Conservation (phyloP, 768 basidiomycete species). For the Sistotremastrum niveocremeum region DNA sequence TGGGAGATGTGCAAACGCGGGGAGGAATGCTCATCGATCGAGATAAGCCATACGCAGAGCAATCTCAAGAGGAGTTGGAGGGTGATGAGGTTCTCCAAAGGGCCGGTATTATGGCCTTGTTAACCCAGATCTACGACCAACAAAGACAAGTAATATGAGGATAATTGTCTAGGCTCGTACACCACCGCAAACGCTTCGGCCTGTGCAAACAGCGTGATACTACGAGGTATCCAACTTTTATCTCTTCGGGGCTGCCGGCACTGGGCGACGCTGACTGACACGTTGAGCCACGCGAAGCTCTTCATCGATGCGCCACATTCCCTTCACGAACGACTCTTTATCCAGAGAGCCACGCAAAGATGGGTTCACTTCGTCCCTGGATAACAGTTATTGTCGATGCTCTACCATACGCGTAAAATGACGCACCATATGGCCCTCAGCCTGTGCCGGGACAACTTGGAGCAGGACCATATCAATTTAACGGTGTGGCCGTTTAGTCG, state of each 20-base stretch:
- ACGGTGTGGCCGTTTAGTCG: conserved; percentile 43
- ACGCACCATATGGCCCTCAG: conserved; percentile 57
- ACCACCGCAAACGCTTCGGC: not conserved
- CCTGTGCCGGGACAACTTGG: conserved; percentile 36
- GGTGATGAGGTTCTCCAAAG: conserved; percentile 60
- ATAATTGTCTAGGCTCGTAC: not conserved
- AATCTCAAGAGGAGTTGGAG: conserved; percentile 29
- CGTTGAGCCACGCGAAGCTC: conserved; percentile 53
- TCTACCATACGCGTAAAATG: not conserved
- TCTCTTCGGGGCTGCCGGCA: too few relatives aligned
- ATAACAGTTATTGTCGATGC: not conserved
- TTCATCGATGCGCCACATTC: conserved; percentile 83
- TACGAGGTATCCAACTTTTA: not conserved
- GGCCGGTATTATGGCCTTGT: conserved; percentile 70
- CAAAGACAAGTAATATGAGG: conserved; percentile 9
- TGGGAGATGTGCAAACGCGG: conserved; percentile 39
- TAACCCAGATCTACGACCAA: conserved; percentile 68
- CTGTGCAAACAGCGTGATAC: not conserved
- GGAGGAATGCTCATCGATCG: conserved; percentile 19
- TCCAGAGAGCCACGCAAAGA: conserved; percentile 41
- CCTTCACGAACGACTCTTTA: conserved; percentile 52
- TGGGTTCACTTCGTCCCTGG: conserved; percentile 61
- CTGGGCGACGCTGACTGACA: too few relatives aligned
- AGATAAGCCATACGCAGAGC: conserved; percentile 20
- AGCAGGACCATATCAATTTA: conserved; percentile 48